phyloP scores from a whole-genome alignment of 148 eudicot genomes.

The Amaranthus cruentus region DNA sequence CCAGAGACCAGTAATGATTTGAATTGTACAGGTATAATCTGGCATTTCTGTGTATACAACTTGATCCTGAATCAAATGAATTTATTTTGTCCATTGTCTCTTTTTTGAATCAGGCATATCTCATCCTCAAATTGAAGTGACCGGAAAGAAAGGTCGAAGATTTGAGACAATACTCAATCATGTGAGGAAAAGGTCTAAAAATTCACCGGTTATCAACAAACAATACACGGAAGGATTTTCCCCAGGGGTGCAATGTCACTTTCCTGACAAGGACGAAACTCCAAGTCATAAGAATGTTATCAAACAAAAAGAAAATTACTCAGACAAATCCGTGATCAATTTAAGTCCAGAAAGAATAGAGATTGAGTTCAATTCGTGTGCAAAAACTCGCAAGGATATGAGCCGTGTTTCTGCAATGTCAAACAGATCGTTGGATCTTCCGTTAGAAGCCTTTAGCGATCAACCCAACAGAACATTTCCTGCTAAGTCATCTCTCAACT shows the following conservation, averaged over 20 bases:
- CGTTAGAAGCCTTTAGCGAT: slow-evolving; percentile 19
- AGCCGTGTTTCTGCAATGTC: slow-evolving; percentile 10
- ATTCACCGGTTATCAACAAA: slow-evolving; percentile 35
- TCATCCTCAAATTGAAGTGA: slow-evolving; percentile 29
- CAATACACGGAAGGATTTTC: slow-evolving; percentile 26
- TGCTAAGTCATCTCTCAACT: slow-evolving; percentile 10
- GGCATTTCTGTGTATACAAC: background rate
- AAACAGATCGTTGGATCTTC: slow-evolving; percentile 32
- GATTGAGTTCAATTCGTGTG: background rate
- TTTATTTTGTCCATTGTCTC: background rate
- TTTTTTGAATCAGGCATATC: slow-evolving; percentile 27
- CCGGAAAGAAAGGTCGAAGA: slow-evolving; percentile 27
- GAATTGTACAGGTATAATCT: slow-evolving; percentile 23
- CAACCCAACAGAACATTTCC: background rate
- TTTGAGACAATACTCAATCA: slow-evolving; percentile 45
- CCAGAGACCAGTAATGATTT: slow-evolving; percentile 27
- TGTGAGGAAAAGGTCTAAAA: slow-evolving; percentile 51
- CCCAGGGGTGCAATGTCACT: slow-evolving; percentile 13
- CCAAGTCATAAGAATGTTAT: slow-evolving; percentile 4
- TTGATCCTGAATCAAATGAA: slow-evolving; percentile 4
- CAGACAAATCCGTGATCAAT: slow-evolving; percentile 9
- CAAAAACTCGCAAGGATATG: slow-evolving; percentile 16
- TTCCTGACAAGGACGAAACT: slow-evolving; percentile 13
- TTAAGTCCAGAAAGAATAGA: slow-evolving; percentile 16
- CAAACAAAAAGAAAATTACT: slow-evolving; percentile 9